A percentile compares a stretch with the other conserved stretches of the same genome.
phyloP scores from a whole-genome alignment of 495 filamentous ascomycete genomes.

The Penicillium waksmanii region DNA sequence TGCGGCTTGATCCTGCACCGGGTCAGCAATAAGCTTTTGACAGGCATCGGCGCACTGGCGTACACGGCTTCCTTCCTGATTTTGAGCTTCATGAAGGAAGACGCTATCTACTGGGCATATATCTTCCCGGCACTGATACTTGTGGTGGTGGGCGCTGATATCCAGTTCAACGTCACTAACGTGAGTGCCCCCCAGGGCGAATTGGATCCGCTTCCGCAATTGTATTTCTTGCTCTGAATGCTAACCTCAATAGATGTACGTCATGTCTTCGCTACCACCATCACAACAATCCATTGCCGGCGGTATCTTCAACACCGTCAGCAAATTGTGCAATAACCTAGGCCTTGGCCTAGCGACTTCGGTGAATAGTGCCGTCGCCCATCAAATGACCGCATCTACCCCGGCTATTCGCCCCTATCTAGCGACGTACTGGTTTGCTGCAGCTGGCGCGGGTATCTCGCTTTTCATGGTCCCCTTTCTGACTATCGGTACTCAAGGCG shows the following conservation, averaged over 20 bases:
- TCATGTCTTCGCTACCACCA: conserved; percentile 43
- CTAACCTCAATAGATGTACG: conserved; percentile 34
- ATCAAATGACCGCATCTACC: conserved; percentile 21
- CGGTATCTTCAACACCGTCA: conserved; percentile 44
- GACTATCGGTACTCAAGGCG: conserved; percentile 35
- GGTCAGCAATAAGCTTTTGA: conserved; percentile 52
- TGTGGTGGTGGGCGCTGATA: conserved; percentile 58
- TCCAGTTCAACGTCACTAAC: conserved; percentile 65
- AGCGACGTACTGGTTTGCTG: conserved; percentile 36
- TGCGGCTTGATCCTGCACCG: conserved; percentile 59
- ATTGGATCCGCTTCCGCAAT: no score
- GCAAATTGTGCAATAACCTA: conserved; percentile 38
- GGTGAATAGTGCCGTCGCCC: conserved; percentile 24
- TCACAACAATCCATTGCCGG: conserved; percentile 41
- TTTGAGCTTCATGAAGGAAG: conserved; percentile 48
- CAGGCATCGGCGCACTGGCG: conserved; percentile 46
- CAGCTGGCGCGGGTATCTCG: conserved; percentile 32
- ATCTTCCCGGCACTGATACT: conserved; percentile 56
- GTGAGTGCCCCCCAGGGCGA: conserved; percentile 17
- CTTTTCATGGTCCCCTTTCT: conserved; percentile 38
- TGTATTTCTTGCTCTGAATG: neutral
- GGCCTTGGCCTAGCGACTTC: conserved; percentile 39
- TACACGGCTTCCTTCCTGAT: conserved; percentile 57
- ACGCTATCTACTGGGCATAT: conserved; percentile 59
- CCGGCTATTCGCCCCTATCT: conserved; percentile 33